Base-by-base conservation (phyloP, 192 early-diverging fungal species). In the Chytriomyces hyalinus region DNA sequence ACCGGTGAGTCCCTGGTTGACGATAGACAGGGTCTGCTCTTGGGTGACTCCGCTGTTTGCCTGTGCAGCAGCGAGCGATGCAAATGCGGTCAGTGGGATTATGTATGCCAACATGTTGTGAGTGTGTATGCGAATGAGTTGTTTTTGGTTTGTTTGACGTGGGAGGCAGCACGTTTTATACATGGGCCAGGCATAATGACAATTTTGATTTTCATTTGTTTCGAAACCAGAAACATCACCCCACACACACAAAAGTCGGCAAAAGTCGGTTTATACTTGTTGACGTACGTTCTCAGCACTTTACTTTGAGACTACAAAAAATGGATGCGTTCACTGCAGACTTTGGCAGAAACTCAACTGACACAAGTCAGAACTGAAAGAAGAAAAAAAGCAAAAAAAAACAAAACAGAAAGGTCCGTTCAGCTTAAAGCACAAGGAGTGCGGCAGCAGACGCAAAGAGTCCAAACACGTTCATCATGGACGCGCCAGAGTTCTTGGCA, bases 21-120 rank as follows among this genome's bases (percentile, higher is more conserved):
- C 70, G 51, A 71, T 15, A 59, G 70, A 17, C 4, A 71, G 9
- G 6, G 70, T 15, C 11, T 57, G 53, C 3, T 57, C 53, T n/a
- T 13, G 13, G 15, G 53, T 57, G 3, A 57, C 2, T 20, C 53
- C 20, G 53, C 53, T 3, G 53, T 57, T 57, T 13, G 13, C 20
- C 20, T 57, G 53, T 57, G 49, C 36, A 65, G 3, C 11, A 26
- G 15, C 63, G 63, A 43, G 17, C 17, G 63, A 15, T 11, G 63
- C 63, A 43, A 26, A 65, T 20, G 63, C 24, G 26, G 63, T 6
- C 17, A 65, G 4, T 13, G 63, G 17, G 26, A 43, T 26, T 4
- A 26, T 26, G 24, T 1, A 2, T 13, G 63, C 17, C 13, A 65
- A 2, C 24, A 65, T 28, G 28, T 36, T 36, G 0, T 4, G 24